phyloP scores from a whole-genome alignment of 768 basidiomycete species.

The Harrya chromipes region DNA sequence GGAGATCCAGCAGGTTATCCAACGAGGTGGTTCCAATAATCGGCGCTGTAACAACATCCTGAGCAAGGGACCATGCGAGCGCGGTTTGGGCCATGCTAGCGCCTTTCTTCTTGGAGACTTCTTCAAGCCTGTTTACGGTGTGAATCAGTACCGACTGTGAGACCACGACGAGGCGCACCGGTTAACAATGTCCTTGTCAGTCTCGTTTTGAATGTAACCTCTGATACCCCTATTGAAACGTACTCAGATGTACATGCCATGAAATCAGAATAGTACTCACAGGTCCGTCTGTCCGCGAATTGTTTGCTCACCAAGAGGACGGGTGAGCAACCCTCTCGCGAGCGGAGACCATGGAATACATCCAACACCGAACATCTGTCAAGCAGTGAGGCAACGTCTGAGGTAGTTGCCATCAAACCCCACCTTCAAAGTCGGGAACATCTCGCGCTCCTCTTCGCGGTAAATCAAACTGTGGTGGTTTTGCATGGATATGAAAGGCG shows the following conservation, averaged over 20 bases:
- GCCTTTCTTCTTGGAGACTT: constrained; percentile 36
- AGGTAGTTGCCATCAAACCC: constrained; percentile 7
- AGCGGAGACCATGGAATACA: constrained; percentile 46
- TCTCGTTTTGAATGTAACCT: constrained; percentile 19
- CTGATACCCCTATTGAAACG: constrained; percentile 25
- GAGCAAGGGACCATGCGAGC: constrained; percentile 37
- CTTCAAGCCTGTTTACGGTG: constrained; percentile 33
- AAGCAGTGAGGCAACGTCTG: constrained; percentile 47
- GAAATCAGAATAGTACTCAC: constrained; percentile 4
- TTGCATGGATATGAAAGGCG: constrained; percentile 64
- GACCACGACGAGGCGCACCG: constrained; percentile 13
- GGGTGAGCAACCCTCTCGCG: constrained; percentile 35
- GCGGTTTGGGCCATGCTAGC: constrained; percentile 43
- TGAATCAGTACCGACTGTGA: neutral
- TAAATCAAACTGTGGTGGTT: constrained; percentile 56
- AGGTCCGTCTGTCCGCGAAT: constrained; percentile 23
- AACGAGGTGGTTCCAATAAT: constrained; percentile 43
- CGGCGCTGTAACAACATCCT: constrained; percentile 40
- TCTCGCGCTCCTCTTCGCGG: constrained; percentile 59
- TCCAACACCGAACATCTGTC: constrained; percentile 45
- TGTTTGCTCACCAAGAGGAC: constrained; percentile 32
- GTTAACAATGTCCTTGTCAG: constrained; percentile 26
- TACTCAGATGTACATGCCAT: neutral
- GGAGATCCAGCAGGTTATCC: constrained; percentile 39
- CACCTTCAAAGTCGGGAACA: constrained; percentile 44